Evolutionary conservation across 2,329 filamentous ascomycete genomes (phyloP).

Genomic region (Conoideocrella luteorostrata): DNA sequence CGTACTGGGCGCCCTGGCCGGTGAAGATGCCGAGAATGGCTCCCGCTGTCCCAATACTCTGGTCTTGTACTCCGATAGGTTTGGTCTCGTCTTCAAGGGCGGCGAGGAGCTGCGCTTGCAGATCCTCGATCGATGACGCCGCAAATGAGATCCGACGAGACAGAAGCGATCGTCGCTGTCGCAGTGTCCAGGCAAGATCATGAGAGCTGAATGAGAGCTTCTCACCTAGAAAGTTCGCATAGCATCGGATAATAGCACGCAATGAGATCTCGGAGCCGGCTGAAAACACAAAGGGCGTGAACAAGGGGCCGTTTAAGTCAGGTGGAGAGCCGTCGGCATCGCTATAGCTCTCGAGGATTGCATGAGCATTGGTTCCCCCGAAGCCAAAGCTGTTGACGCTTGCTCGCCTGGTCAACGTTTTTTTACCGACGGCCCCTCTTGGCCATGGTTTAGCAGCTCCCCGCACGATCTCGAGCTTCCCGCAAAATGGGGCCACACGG

Average conservation of each 20-base stretch:
- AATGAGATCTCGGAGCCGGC: no score
- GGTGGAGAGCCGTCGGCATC: neutral
- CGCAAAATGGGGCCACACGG: constrained; percentile 17
- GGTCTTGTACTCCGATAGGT: neutral
- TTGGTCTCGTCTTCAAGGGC: neutral
- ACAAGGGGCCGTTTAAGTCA: constrained; percentile 19
- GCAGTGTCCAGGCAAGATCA: constrained; percentile 5
- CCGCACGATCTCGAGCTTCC: constrained; percentile 15
- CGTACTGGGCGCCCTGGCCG: constrained; percentile 28
- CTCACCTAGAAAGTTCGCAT: neutral
- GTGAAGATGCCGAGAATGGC: constrained; percentile 29
- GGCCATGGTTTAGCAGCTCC: constrained; percentile 18
- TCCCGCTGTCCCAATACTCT: no score
- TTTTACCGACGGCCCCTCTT: neutral
- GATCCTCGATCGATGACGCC: neutral
- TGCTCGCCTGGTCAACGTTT: constrained; percentile 26
- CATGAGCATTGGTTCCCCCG: constrained; percentile 42
- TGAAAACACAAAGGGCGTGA: constrained; percentile 17
- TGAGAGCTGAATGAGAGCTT: neutral
- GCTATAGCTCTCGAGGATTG: constrained; percentile 27
- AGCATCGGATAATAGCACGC: no score
- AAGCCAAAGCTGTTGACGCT: constrained; percentile 45
- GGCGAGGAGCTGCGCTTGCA: no score
- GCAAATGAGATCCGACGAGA: neutral
- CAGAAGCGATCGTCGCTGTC: neutral